A percentile compares a stretch with the other conserved stretches of the same genome.
Conservation (phyloP, 345 rosid genomes). For the Gossypium australe region DNA sequence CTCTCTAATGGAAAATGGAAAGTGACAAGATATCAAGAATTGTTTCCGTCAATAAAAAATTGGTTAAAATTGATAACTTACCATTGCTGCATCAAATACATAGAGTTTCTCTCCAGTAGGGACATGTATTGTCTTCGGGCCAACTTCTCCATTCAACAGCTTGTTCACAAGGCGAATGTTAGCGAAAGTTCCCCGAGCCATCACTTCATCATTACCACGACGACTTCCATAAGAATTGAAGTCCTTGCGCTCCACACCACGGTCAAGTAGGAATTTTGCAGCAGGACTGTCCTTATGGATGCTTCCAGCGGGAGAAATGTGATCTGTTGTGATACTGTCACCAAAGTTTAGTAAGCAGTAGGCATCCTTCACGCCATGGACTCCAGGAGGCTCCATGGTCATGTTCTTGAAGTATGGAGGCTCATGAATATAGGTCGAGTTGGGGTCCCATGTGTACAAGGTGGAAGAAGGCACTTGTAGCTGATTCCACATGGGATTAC, state of each 20-base stretch:
- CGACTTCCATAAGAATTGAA: constrained; percentile 99
- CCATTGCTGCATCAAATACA: constrained; percentile 90
- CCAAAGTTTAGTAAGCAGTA: constrained; percentile 91
- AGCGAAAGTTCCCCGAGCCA: constrained; percentile 99
- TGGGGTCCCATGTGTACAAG: constrained; percentile 77
- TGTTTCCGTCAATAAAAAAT: neutral
- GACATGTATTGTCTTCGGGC: constrained; percentile 86
- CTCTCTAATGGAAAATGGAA: neutral
- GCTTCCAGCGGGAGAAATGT: constrained; percentile 97
- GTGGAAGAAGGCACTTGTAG: constrained; percentile 54
- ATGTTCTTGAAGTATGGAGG: constrained; percentile 95
- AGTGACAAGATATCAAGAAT: neutral
- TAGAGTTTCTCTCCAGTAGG: constrained; percentile 94
- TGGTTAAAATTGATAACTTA: constrained; percentile 23
- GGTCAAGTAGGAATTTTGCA: constrained; percentile 73
- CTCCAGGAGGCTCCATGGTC: constrained; percentile 90
- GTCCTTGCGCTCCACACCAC: constrained; percentile 73
- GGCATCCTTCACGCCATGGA: constrained; percentile 87
- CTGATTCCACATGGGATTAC: constrained; percentile 91
- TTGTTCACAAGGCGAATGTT: constrained; percentile 96
- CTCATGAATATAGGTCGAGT: constrained; percentile 94
- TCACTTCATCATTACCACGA: constrained; percentile 91
- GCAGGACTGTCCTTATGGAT: constrained; percentile 97
- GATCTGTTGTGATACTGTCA: constrained; percentile 97
- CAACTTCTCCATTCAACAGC: constrained; percentile 92